Evolutionary conservation across 2,329 filamentous ascomycete species (phyloP).

Genomic region (Ceratocystis eucalypticola): DNA sequence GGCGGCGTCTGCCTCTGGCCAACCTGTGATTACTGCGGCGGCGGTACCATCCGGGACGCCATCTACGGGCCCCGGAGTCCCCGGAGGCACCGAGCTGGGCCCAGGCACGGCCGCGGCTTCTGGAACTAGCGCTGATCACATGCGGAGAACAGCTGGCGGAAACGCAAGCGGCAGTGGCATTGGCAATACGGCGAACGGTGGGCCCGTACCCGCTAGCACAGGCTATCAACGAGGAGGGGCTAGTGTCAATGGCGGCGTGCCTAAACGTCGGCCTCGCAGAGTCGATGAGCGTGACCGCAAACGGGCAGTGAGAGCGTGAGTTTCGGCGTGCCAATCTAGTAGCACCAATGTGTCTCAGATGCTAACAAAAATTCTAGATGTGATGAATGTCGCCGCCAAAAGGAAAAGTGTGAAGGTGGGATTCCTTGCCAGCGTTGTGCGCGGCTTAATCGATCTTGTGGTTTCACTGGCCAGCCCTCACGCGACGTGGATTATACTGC

Average conservation of each 20-base stretch:
- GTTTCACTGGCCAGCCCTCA: constrained; percentile 29
- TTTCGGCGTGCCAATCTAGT: not conserved
- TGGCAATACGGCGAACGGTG: not conserved
- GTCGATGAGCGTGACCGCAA: constrained; percentile 24
- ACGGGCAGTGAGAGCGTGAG: constrained; percentile 24
- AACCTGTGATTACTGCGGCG: not conserved
- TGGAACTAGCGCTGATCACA: not conserved
- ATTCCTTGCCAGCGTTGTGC: constrained; percentile 40
- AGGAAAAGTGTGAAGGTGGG: constrained; percentile 44
- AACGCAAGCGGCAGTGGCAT: constrained; percentile 17
- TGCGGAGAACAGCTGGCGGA: not conserved
- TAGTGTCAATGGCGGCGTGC: constrained; percentile 15
- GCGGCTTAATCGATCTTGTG: constrained; percentile 37
- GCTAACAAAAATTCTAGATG: constrained; percentile 29
- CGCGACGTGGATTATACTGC: constrained; percentile 9
- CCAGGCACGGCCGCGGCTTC: not conserved
- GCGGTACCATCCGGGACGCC: not conserved
- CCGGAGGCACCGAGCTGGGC: not conserved
- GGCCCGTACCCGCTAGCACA: not conserved
- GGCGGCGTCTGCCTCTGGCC: not conserved
- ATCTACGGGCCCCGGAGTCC: not conserved
- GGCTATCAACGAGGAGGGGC: constrained; percentile 2
- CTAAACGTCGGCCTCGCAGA: constrained; percentile 22
- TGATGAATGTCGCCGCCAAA: constrained; percentile 40
- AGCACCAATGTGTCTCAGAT: not conserved